Percentiles rank a stretch among this genome's conserved stretches.
Evolutionary conservation across 805 yeast genomes (phyloP).

Genomic region (Ogataea philodendri): DNA sequence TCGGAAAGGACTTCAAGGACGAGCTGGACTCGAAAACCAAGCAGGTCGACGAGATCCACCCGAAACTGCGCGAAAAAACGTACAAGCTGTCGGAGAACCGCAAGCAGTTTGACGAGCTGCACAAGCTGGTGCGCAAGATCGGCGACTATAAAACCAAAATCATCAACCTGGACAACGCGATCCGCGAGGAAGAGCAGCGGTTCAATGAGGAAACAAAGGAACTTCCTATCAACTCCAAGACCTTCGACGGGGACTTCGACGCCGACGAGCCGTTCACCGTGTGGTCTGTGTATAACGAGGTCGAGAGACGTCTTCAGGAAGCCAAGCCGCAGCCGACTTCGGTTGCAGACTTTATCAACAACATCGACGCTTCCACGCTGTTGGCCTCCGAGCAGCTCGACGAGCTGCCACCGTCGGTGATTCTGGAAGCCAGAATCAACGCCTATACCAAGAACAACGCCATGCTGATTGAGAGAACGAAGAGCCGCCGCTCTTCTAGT

Average conservation of each 20-base stretch:
- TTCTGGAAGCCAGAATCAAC: conserved; percentile 71
- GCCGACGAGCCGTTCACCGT: conserved; percentile 92
- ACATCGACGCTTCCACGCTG: conserved; percentile 12
- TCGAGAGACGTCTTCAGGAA: conserved; percentile 41
- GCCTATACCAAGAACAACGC: conserved; percentile 76
- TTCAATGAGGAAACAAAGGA: conserved; percentile 43
- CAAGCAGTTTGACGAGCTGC: conserved; percentile 51
- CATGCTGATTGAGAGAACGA: conserved; percentile 51
- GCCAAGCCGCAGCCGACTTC: conserved; percentile 12
- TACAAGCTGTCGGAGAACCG: conserved; percentile 47
- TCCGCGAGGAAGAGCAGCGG: conserved; percentile 57
- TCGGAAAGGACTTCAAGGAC: conserved; percentile 57
- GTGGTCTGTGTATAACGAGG: conserved; percentile 53
- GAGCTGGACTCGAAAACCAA: conserved; percentile 55
- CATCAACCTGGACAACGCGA: conserved; percentile 59
- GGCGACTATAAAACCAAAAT: conserved; percentile 54
- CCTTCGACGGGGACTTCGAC: conserved; percentile 60
- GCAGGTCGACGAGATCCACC: conserved; percentile 51
- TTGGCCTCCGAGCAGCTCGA: conserved; percentile 17
- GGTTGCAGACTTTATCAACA: conserved; percentile 11
- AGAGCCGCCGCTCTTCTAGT: conserved; percentile 51
- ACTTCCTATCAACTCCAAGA: conserved; percentile 34
- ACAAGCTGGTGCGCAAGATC: conserved; percentile 40
- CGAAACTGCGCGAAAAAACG: conserved; percentile 57
- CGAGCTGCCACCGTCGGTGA: conserved; percentile 45